Conservation (phyloP, 306 rosid species). For the Boehmeria nivea region DNA sequence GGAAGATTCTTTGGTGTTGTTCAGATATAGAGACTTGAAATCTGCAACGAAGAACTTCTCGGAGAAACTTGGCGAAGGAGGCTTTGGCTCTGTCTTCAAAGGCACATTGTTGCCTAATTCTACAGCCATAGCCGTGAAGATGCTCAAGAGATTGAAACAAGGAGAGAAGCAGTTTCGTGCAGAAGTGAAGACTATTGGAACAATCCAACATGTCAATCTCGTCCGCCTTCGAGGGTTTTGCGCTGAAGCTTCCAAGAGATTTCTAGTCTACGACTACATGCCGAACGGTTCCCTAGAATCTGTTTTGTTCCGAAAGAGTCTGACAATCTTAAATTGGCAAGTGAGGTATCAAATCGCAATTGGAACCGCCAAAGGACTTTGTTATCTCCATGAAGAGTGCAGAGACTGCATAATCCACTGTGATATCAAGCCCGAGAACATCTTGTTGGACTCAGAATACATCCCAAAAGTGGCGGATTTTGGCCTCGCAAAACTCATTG, state of each 20-base stretch:
- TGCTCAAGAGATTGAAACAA: neutral
- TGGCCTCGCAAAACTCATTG: neutral
- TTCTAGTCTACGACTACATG: neutral
- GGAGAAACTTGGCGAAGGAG: neutral
- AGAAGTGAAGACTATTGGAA: neutral
- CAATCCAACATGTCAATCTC: neutral
- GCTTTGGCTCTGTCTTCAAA: neutral
- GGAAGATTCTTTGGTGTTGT: constrained; percentile 12
- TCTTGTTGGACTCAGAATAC: neutral
- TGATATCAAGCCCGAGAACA: neutral
- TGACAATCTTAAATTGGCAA: neutral
- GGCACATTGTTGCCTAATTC: neutral
- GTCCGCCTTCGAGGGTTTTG: neutral
- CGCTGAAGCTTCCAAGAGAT: neutral
- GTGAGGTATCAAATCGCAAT: neutral
- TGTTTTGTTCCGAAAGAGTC: neutral
- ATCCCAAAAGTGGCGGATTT: neutral
- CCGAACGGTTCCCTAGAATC: neutral
- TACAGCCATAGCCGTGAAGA: neutral
- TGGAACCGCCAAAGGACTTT: neutral
- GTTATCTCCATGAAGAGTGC: neutral
- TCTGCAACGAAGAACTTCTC: neutral
- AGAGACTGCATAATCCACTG: neutral
- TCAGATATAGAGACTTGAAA: neutral
- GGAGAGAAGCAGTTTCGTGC: constrained; percentile 1